These are phyloP conservation scores for Fusarium austroafricanum DNA, from an alignment of 2,329 filamentous ascomycete species.

Conservation along the genomic window DNA sequence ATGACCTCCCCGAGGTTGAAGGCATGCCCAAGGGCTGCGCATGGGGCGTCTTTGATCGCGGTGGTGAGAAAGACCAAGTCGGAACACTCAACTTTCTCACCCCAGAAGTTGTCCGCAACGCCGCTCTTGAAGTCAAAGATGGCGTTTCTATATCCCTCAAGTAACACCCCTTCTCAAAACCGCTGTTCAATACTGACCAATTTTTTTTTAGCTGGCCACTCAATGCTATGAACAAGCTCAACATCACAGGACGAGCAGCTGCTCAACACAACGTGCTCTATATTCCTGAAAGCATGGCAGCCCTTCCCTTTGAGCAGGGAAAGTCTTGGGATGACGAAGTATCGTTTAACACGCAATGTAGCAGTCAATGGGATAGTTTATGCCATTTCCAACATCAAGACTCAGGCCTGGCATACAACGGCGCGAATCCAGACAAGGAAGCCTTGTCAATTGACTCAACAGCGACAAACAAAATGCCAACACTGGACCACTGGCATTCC, in stretches of 20 bases:
- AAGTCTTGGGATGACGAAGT: slow-evolving; percentile 60
- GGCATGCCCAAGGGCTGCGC: slow-evolving; percentile 61
- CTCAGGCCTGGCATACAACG: slow-evolving; percentile 62
- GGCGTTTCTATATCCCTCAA: slow-evolving; percentile 66
- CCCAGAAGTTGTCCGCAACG: slow-evolving; percentile 51
- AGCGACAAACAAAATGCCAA: slow-evolving; percentile 47
- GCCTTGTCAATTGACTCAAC: slow-evolving; percentile 42
- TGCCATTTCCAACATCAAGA: slow-evolving; percentile 57
- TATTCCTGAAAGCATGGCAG: slow-evolving; percentile 42
- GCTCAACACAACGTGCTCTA: slow-evolving; percentile 53
- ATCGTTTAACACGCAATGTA: slow-evolving; percentile 66
- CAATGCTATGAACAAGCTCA: slow-evolving; percentile 47
- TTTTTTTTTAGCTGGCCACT: slow-evolving; percentile 21
- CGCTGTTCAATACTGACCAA: neutral
- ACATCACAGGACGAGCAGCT: slow-evolving; percentile 21
- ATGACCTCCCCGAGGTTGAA: slow-evolving; percentile 47
- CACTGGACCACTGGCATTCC: slow-evolving; percentile 63
- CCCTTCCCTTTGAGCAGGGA: slow-evolving; percentile 27
- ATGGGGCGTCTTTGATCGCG: slow-evolving; percentile 62
- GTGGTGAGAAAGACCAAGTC: slow-evolving; percentile 61
- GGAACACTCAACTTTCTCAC: slow-evolving; percentile 67
- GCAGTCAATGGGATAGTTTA: slow-evolving; percentile 68
- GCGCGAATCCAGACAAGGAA: slow-evolving; percentile 53
- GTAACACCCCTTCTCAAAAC: slow-evolving; percentile 42
- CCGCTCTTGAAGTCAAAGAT: slow-evolving; percentile 42